Evolutionary conservation across 106 monocot genomes (phyloP).

Genomic region (Allium sativum): DNA sequence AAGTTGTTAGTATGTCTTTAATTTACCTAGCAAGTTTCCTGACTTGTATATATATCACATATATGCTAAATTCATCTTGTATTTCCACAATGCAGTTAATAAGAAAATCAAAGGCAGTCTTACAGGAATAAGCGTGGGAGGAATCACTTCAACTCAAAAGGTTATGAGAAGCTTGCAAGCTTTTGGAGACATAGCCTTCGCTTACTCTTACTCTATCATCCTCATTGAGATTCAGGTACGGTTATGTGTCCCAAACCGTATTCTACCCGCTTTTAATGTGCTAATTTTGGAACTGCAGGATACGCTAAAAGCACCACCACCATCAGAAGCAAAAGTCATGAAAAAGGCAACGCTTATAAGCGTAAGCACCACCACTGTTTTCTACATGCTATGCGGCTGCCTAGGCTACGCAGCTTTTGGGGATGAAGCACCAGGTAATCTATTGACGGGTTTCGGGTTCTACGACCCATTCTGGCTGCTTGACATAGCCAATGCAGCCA

Average conservation of each 20-base stretch:
- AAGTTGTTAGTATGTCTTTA: slow-evolving; percentile 17
- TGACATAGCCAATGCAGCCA: slow-evolving; percentile 49
- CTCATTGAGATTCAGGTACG: slow-evolving; percentile 65
- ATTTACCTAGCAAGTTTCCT: neutral
- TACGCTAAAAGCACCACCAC: slow-evolving; percentile 48
- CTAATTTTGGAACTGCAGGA: slow-evolving; percentile 16
- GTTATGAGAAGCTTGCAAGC: slow-evolving; percentile 54
- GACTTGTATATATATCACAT: neutral
- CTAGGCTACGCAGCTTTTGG: slow-evolving; percentile 62
- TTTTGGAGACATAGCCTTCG: slow-evolving; percentile 61
- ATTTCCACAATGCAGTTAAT: slow-evolving; percentile 14
- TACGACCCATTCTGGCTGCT: slow-evolving; percentile 71
- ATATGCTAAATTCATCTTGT: neutral
- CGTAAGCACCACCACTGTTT: slow-evolving; percentile 39
- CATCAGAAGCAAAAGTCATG: slow-evolving; percentile 51
- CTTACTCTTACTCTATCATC: slow-evolving; percentile 63
- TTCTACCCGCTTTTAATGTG: neutral
- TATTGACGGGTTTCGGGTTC: slow-evolving; percentile 66
- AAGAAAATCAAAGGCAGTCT: slow-evolving; percentile 36
- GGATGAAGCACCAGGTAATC: slow-evolving; percentile 41
- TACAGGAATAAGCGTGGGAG: slow-evolving; percentile 45
- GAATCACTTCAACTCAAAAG: slow-evolving; percentile 34
- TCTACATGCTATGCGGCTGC: slow-evolving; percentile 57
- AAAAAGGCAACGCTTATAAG: slow-evolving; percentile 51
- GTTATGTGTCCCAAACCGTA: neutral